Base-by-base conservation (phyloP, 208 protist genomes). In the Trypanosoma cruzi region DNA sequence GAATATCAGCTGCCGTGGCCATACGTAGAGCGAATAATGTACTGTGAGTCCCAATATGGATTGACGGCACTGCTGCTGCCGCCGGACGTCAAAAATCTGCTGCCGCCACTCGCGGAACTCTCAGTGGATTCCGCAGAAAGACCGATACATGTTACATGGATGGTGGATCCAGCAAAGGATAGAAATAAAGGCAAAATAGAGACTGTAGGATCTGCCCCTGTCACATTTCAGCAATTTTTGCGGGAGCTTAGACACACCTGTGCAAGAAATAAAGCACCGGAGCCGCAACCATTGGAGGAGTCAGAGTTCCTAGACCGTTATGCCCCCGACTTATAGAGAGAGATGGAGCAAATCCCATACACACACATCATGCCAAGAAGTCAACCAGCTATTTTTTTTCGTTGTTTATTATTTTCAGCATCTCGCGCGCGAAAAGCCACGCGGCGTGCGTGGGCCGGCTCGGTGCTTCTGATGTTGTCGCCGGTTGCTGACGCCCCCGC, bases 31-130 rank as follows among this genome's bases (percentile, higher is more conserved):
- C 79, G 81, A 4, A 55, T 93, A 37, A 62, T 92, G 37, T 84
- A 74, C n/a, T 92, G 89, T 56, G 61, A 57, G 0, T 73, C 66
- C 56, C 77, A 80, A 1, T 54, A 50, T n/a, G 86, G 82, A 22
- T 24, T 95, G 16, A 84, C 83, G 20, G n/a, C n/a, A n/a, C 74
- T 90, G 60, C 73, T 86, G 76, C 68, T 95, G 54, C 63, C 50
- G 44, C 80, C 80, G 29, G 81, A 75, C 28, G 79, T 72, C 64
- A 66, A 82, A 26, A 34, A 22, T 22, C n/a, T 44, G 16, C n/a
- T 24, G 28, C 68, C 85, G 34, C 84, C 88, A 18, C 69, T 88
- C 13, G 62, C 87, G 5, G 69, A 78, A 7, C 24, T 36, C 18
- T 2, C 11, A 5, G 20, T 28, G 16, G 24, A n/a, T 2, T 20